Evolutionary conservation across 768 basidiomycete genomes (phyloP), one percentile per base, ranked within the genome.

Genomic region (Rhizopogon vesiculosus): DNA sequence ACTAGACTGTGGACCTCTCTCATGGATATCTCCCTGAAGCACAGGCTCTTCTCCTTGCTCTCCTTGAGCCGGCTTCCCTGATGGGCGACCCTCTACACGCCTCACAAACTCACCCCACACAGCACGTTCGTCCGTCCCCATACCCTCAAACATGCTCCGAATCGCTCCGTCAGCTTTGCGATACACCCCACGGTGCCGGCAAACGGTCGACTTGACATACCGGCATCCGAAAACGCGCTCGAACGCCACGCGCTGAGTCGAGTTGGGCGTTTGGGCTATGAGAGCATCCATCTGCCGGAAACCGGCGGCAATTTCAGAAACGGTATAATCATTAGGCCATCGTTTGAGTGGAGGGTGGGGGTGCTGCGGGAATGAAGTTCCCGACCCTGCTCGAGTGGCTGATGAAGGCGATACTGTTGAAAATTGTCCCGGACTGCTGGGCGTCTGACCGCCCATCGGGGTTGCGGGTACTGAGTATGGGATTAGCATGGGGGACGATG

Each of bases 241-340:
- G 55, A 88, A 88, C 6, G 86, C 84, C 1, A 72, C 71, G n/a
- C 80, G 80, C 61, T 87, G 86, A 3, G 84, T 87, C 61, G 82
- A 74, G 67, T 74, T 59, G 69, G 77, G 42, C 55, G 63, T 64
- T 50, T 69, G 62, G 0, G 62, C 59, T 8, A 71, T 69, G 42
- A 77, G 59, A n/a, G 54, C 18, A 52, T 77, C 74, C 74, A 79
- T 79, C 41, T 78, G 69, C 39, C 73, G 76, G 66, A 89, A 86
- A 1, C 87, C 86, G 1, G 68, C 64, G 1, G 84, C 78, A 54
- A 88, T 74, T 64, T 88, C 86, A 49, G 76, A 77, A 19, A 89
- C 86, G 8, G 82, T 83, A 65, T 85, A 87, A 69, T 88, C 87
- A 62, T 87, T 87, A 38, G 87, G 87, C 87, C 87, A 89, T 13